phyloP scores from a whole-genome alignment of 1,284 basidiomycete species.

The Cryptococcus sp. region DNA sequence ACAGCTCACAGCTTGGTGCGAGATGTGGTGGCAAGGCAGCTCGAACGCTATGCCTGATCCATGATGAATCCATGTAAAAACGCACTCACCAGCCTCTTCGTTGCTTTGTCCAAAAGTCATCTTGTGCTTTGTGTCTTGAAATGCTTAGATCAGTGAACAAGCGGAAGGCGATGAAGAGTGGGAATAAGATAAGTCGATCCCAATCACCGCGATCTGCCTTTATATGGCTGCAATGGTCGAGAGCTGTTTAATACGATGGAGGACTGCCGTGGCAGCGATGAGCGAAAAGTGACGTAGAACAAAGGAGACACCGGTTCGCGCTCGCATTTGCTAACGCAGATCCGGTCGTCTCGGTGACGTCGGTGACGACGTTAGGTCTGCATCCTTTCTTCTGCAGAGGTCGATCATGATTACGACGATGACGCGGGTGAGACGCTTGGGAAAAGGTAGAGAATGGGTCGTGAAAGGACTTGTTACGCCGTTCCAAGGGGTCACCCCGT shows the following conservation, averaged over 20 bases:
- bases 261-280: too few relatives aligned
- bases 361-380: too few relatives aligned
- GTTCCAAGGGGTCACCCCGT: too few relatives aligned
- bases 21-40: too few relatives aligned
- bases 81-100: constrained; percentile 18
- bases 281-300: not conserved
- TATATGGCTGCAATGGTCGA: not conserved
- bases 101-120: constrained; percentile 22
- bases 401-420: too few relatives aligned
- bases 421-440: not conserved
- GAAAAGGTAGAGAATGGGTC: constrained; percentile 1
- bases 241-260: not conserved
- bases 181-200: not conserved
- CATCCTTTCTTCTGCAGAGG: too few relatives aligned
- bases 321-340: not conserved
- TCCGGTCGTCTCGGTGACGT: too few relatives aligned
- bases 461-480: not conserved
- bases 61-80: not conserved
- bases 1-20: not conserved
- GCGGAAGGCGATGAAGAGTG: not conserved
- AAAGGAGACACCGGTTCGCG: constrained; percentile 1
- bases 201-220: not conserved
- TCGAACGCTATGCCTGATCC: too few relatives aligned
- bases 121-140: too few relatives aligned
- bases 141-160: not conserved